These are phyloP conservation scores for Verbena officinalis DNA, from an alignment of 257 asterid species.

Conservation along the genomic window DNA sequence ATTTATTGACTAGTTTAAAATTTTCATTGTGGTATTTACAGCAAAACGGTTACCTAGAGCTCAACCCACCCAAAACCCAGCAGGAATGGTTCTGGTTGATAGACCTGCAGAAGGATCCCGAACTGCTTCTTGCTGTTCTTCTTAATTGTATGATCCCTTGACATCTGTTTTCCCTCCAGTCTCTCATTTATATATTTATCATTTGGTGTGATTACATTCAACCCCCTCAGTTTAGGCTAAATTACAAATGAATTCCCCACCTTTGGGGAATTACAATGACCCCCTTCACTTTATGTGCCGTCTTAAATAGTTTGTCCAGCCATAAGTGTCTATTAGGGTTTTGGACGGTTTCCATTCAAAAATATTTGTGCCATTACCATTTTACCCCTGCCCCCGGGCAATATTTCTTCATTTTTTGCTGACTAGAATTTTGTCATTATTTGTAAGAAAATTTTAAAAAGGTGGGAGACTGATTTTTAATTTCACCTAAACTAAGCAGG, in stretches of 20 bases:
- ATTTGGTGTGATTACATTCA: background rate
- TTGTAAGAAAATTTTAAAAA: no score
- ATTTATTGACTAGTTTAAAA: background rate
- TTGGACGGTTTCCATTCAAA: no score
- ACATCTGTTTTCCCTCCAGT: background rate
- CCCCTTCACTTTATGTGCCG: no score
- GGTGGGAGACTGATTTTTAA: background rate
- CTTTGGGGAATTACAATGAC: no score
- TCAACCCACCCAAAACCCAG: slow-evolving; percentile 65
- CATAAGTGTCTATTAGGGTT: no score
- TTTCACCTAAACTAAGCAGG: background rate
- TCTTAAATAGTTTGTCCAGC: no score
- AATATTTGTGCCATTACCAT: no score
- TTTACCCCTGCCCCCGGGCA: no score
- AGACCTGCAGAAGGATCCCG: slow-evolving; percentile 69
- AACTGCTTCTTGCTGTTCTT: slow-evolving; percentile 64
- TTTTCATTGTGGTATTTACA: slow-evolving; percentile 33
- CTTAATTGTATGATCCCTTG: slow-evolving; percentile 25
- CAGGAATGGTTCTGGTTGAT: slow-evolving; percentile 81
- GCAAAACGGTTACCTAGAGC: slow-evolving; percentile 78
- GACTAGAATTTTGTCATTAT: no score
- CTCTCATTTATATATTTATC: background rate
- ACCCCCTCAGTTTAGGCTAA: background rate
- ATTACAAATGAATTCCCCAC: no score
- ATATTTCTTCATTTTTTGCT: no score